Conservation (phyloP, 345 rosid genomes). For the Eucalyptus albens region DNA sequence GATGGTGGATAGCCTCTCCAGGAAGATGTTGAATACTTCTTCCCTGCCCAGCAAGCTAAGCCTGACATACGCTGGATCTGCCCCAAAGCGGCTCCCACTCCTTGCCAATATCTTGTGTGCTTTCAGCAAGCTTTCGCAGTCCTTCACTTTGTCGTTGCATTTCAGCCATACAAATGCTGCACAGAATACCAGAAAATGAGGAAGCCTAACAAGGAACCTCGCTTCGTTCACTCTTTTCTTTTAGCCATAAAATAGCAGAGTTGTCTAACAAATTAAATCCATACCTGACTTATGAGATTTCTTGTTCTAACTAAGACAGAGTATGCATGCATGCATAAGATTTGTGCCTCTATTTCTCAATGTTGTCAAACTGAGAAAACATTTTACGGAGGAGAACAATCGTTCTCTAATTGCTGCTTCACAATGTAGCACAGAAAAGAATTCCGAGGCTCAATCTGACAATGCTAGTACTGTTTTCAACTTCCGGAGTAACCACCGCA, state of each 20-base stretch:
- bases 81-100: slow-evolving; percentile 53
- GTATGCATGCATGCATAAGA: background rate
- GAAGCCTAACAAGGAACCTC: background rate
- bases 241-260: background rate
- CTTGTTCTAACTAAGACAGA: background rate
- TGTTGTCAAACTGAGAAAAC: background rate
- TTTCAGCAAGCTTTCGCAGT: slow-evolving; percentile 29
- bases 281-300: background rate
- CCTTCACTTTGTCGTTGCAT: slow-evolving; percentile 30
- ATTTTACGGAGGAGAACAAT: background rate
- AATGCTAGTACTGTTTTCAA: background rate
- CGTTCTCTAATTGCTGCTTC: background rate
- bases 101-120: slow-evolving; percentile 38
- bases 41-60: slow-evolving; percentile 66
- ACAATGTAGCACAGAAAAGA: background rate
- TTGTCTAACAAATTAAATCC: background rate
- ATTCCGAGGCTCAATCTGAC: background rate
- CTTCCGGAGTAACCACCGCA: background rate
- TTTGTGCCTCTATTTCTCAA: background rate
- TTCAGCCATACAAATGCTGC: slow-evolving; percentile 85
- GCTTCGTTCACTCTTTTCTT: background rate
- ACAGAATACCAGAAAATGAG: background rate
- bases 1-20: slow-evolving; percentile 54
- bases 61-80: slow-evolving; percentile 27
- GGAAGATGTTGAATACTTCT: slow-evolving; percentile 34